Conservation (phyloP, 768 basidiomycete species). For the Phlebiopsis flavidoalba region DNA sequence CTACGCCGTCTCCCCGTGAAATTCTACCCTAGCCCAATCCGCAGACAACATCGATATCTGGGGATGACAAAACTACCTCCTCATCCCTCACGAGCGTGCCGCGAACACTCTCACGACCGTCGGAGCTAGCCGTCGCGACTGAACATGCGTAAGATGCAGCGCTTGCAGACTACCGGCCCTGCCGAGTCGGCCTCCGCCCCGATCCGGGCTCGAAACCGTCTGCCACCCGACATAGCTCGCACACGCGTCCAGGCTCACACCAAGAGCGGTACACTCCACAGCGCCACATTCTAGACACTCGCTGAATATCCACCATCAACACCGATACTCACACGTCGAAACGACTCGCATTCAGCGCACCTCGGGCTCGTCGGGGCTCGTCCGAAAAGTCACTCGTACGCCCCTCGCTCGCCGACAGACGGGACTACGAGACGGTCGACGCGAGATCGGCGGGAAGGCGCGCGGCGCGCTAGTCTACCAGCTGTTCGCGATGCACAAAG, state of each 20-base stretch:
- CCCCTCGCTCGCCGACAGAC: conserved; percentile 4
- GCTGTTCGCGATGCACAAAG: conserved; percentile 15
- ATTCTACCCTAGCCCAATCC: not conserved
- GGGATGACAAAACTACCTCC: not conserved
- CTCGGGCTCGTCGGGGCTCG: not conserved
- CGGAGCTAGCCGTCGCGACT: no score
- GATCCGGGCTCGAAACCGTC: not conserved
- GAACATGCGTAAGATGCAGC: not conserved
- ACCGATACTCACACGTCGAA: not conserved
- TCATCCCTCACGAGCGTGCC: not conserved
- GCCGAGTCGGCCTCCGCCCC: not conserved
- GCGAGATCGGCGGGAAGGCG: conserved; percentile 4
- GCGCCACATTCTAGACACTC: no score
- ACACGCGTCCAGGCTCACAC: not conserved
- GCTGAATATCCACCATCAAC: not conserved
- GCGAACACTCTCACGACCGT: not conserved
- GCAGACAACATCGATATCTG: not conserved
- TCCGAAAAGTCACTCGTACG: not conserved
- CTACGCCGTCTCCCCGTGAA: conserved; percentile 8
- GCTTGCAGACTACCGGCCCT: not conserved
- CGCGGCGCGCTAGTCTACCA: no score
- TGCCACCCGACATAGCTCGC: not conserved
- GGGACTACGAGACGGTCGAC: conserved; percentile 8
- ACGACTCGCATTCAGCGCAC: not conserved
- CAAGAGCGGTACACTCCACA: no score